Evolutionary conservation across 1,139 yeast genomes (phyloP), one percentile per base, ranked within the genome.

Genomic region (Kodamaea suecica): DNA sequence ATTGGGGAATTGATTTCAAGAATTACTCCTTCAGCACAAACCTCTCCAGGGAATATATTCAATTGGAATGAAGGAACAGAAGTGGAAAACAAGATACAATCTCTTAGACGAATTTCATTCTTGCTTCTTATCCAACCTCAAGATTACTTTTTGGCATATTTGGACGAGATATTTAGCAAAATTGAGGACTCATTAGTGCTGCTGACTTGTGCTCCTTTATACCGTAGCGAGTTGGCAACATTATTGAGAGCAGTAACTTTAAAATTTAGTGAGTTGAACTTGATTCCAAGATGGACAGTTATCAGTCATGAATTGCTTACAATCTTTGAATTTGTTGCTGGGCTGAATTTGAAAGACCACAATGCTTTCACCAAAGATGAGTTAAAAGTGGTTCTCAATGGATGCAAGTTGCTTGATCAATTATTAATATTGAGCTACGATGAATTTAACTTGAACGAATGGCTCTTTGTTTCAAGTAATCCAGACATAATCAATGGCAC

Each of bases 381-480:
- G 29, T 50, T 71, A n/a, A 53, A 57, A 20, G 53, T 73, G 21
- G 48, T 76, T 1, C 61, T 83, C 25, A 73, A 75, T 37, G 84
- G 82, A 0, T 82, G 88, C 50, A 90, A 88, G 55, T 64, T 92
- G 15, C 63, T 92, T 31, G 98, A 92, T 54, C 72, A 84, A 28
- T 55, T 88, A 17, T 56, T 90, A 16, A 65, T 84, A 7, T 50
- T 87, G 35, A 76, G 80, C 27, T 71, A 71, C 35, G 97, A 88
- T 51, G 95, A 87, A 36, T 90, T 92, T 57, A 82, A 80, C 49
- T 59, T 84, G 45, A 71, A 76, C 46, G 92, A 86, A 49, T 92
- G 97, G 97, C 64, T 90, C 1, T 92, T 87, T 55, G 74, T 90
- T 10, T 73, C 82, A 23, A 85, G 84, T 45, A 79, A 76, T 16